A percentile compares a stretch with the other conserved stretches of the same genome.
These are phyloP conservation scores for Kazachstania martiniae DNA, from an alignment of 805 yeast genomes.

Conservation along the genomic window DNA sequence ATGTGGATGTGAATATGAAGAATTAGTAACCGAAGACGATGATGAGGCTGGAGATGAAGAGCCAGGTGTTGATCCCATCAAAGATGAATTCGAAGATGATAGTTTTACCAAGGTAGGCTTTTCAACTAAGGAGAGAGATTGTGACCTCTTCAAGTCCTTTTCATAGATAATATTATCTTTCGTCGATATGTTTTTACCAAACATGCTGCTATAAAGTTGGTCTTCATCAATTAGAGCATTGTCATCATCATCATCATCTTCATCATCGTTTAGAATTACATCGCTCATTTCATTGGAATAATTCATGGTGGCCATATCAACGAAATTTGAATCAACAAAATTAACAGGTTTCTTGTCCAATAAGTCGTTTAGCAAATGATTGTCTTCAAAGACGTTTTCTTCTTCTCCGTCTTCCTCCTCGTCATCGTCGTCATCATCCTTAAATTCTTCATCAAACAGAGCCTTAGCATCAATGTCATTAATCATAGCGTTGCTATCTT, in stretches of 20 bases:
- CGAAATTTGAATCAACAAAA: not conserved
- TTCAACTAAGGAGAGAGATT: conserved; percentile 5
- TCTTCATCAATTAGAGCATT: conserved; percentile 15
- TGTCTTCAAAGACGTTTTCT: conserved; percentile 5
- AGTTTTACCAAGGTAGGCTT: conserved; percentile 6
- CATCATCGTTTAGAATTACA: conserved; percentile 1
- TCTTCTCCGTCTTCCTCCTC: conserved; percentile 4
- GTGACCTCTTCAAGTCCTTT: conserved; percentile 6
- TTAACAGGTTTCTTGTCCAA: too few relatives aligned
- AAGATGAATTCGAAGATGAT: not conserved
- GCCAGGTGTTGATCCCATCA: too few relatives aligned
- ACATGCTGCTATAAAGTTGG: conserved; percentile 6
- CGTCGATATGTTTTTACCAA: not conserved
- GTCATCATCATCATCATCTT: conserved; percentile 9
- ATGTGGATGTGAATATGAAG: too few relatives aligned
- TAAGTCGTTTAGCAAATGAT: not conserved
- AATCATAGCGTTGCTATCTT: conserved; percentile 15
- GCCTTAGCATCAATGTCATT: conserved; percentile 23
- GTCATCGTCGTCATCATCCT: conserved; percentile 16
- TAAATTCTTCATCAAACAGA: conserved; percentile 24
- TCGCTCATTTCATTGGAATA: not conserved
- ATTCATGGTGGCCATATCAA: too few relatives aligned
- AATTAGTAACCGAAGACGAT: too few relatives aligned
- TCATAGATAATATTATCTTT: too few relatives aligned
- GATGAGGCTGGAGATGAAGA: not conserved